phyloP scores from a whole-genome alignment of 257 asterid genomes.

The Solanum okadae region DNA sequence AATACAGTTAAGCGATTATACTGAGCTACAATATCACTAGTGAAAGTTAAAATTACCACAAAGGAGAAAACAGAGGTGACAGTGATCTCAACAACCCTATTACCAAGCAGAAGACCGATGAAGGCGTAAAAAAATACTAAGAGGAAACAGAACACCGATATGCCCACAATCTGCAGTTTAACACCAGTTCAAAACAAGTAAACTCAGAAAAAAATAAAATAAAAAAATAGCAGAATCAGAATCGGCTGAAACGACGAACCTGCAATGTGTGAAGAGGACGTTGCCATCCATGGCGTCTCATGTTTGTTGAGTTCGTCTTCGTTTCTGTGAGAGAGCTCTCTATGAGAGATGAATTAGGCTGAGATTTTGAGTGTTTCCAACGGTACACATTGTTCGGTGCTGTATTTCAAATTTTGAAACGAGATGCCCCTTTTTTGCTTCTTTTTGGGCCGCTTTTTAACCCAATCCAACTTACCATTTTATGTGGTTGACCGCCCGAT shows the following conservation, averaged over 20 bases:
- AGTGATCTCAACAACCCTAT: conserved; percentile 50
- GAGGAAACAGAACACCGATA: conserved; percentile 56
- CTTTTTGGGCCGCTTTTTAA: neutral
- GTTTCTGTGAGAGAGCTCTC: neutral
- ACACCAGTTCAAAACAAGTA: neutral
- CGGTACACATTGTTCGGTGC: neutral
- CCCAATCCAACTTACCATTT: neutral
- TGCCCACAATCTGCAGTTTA: conserved; percentile 70
- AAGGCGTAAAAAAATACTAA: conserved; percentile 70
- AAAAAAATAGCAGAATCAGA: neutral
- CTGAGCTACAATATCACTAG: neutral
- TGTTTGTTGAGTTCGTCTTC: neutral
- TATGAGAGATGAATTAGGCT: neutral
- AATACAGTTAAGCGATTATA: neutral
- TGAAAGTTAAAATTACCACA: conserved; percentile 34
- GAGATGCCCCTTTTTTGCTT: neutral
- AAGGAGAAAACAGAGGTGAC: conserved; percentile 50
- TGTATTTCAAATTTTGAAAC: neutral
- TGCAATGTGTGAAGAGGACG: conserved; percentile 89
- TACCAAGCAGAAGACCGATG: conserved; percentile 72
- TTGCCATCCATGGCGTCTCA: conserved; percentile 98
- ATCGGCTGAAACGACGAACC: conserved; percentile 20
- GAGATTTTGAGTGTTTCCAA: neutral
- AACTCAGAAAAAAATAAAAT: neutral
- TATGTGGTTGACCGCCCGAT: neutral